A percentile compares a stretch with the other conserved stretches of the same genome.
Evolutionary conservation across 2,329 filamentous ascomycete species (phyloP).

Genomic region (Arthrinium puccinioides): DNA sequence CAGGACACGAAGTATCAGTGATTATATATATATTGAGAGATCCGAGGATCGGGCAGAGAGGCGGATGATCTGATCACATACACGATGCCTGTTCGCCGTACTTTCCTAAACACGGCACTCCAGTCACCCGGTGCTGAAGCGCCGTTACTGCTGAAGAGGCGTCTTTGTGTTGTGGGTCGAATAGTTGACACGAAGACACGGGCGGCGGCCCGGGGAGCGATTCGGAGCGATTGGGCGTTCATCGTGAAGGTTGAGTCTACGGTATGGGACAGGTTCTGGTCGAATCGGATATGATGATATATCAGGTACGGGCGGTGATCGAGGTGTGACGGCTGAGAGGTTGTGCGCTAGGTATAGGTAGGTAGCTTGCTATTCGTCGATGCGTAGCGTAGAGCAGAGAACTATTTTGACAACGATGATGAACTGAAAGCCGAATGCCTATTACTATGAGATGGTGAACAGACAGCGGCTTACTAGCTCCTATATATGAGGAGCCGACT

Average conservation of each 20-base stretch:
- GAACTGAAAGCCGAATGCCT: too few relatives aligned
- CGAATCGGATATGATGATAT: too few relatives aligned
- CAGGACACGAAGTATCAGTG: neutral
- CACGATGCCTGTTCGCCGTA: conserved; percentile 1
- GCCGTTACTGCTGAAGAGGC: conserved; percentile 1
- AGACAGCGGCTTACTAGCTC: too few relatives aligned
- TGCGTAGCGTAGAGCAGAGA: too few relatives aligned
- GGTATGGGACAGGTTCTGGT: too few relatives aligned
- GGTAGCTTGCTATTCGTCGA: too few relatives aligned
- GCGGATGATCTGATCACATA: neutral
- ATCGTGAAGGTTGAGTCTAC: neutral
- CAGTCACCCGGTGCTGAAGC: conserved; percentile 1
- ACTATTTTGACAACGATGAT: too few relatives aligned
- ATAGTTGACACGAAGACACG: neutral
- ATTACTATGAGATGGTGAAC: too few relatives aligned
- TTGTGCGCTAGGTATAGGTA: too few relatives aligned
- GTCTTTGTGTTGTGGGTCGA: neutral
- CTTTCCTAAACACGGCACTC: neutral
- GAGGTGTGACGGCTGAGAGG: too few relatives aligned
- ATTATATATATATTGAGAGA: neutral
- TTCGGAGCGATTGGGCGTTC: conserved; percentile 1
- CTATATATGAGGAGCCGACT: too few relatives aligned
- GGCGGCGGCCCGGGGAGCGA: neutral
- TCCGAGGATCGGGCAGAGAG: neutral
- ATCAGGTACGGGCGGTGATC: too few relatives aligned